Base-by-base conservation (phyloP, 2,329 filamentous ascomycete genomes). In the Verticillium dahliae region DNA sequence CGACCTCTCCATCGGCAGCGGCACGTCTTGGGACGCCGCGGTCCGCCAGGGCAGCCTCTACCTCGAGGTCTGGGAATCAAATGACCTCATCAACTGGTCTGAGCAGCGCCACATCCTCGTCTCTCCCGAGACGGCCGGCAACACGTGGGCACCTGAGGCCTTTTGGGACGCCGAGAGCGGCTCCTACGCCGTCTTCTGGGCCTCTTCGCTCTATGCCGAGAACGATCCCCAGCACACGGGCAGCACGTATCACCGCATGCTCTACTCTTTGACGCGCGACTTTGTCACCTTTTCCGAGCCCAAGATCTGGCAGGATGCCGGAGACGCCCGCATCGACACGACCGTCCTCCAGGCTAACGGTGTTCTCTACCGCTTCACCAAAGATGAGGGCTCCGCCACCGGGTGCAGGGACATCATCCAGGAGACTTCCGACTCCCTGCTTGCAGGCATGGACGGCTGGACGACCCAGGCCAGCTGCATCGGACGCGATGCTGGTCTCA, bases 401-500 rank as follows among this genome's bases (percentile, higher is more conserved):
- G 81, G 81, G 1, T 85, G 82, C 66, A 72, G 71, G 2, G 82
- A 85, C 54, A 84, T 84, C 31, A 83, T 85, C 22, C 76, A 84
- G 62, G 81, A 84, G 65, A 75, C 75, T 37, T 81, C 80, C 0
- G 61, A 69, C 1, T 72, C 70, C 1, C 68, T 84, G 3, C 75
- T 76, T 3, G 76, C 75, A 0, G 72, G 71, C 0, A 68, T 81
- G 0, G 66, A 71, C 0, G 72, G 72, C 0, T 84, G 82, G 81
- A 76, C 72, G 0, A 71, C 70, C 2, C 71, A 81, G 27, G 73
- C 75, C 3, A 74, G 75, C 1, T 85, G 82, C 61, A 84, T 85
- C 61, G 82, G 81, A 1, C 69, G 69, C 7, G 74, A 81, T 3
- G 81, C 81, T 0, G 82, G 82, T 0, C 78, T 78, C 0, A 69